Conservation (phyloP, 1,284 basidiomycete genomes). For the Moesziomyces parantarcticus region DNA sequence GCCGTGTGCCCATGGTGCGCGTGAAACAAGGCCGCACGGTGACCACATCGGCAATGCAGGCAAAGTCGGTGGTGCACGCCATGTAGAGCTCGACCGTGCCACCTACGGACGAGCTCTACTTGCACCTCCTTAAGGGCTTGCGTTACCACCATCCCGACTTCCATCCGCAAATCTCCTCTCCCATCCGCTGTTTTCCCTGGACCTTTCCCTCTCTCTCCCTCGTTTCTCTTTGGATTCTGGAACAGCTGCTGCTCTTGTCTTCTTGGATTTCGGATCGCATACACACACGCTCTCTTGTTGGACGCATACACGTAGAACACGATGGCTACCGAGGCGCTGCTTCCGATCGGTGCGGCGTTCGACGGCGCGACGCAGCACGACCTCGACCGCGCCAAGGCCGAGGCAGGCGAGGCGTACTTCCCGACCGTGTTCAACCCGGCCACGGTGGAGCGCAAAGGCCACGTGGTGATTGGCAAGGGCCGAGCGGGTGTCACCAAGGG, state of each 20-base stretch:
- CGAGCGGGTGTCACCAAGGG: conserved; percentile 31
- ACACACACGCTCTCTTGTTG: not conserved
- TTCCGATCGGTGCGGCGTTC: conserved; percentile 62
- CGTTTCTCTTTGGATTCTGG: no score
- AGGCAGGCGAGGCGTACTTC: conserved; percentile 40
- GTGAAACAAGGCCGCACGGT: not conserved
- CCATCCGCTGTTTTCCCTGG: no score
- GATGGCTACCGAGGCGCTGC: conserved; percentile 41
- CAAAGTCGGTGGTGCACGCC: no score
- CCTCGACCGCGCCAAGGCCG: conserved; percentile 38
- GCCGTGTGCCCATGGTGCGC: not conserved
- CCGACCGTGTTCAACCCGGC: conserved; percentile 63
- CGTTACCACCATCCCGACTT: no score
- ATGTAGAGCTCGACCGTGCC: no score
- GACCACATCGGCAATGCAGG: not conserved
- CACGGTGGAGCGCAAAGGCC: conserved; percentile 46
- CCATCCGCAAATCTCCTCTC: no score
- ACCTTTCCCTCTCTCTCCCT: no score
- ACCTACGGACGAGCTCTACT: no score
- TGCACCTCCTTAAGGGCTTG: no score
- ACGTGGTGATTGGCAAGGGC: conserved; percentile 28
- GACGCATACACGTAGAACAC: not conserved
- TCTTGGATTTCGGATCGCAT: not conserved
- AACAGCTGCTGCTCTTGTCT: no score
- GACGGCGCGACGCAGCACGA: conserved; percentile 48